phyloP scores from a whole-genome alignment of 1,139 yeast species.

The Lizanozyma gosingica region DNA sequence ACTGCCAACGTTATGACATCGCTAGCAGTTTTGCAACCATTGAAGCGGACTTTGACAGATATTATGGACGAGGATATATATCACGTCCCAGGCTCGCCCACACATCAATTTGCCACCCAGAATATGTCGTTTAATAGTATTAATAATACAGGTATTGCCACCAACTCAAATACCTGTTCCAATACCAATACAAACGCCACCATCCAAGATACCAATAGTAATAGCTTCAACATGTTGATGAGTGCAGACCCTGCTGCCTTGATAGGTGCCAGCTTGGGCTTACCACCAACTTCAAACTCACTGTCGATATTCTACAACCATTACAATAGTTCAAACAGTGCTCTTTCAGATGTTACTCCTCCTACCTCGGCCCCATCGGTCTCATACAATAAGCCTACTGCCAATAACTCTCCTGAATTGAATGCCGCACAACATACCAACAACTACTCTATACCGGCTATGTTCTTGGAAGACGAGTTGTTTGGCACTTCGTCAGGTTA shows the following conservation, averaged over 20 bases:
- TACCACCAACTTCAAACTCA: no score
- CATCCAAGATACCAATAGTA: neutral
- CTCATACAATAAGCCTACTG: neutral
- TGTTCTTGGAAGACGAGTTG: neutral
- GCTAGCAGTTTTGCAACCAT: constrained; percentile 27
- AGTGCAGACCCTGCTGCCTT: neutral
- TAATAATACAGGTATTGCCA: no score
- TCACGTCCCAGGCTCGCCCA: constrained; percentile 17
- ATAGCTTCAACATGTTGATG: neutral
- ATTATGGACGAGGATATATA: constrained; percentile 39
- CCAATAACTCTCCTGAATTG: neutral
- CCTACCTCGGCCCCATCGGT: neutral
- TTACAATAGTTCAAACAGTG: neutral
- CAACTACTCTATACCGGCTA: neutral
- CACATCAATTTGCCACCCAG: neutral
- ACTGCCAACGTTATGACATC: constrained; percentile 32
- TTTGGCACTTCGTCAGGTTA: neutral
- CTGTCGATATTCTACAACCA: neutral
- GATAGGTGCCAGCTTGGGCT: neutral
- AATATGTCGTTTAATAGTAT: no score
- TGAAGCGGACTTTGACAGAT: constrained; percentile 32
- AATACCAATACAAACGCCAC: neutral
- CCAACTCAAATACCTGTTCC: neutral
- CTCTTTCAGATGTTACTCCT: neutral
- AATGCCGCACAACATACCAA: neutral